These are phyloP conservation scores for Rutstroemia sp. DNA, from an alignment of 2,329 filamentous ascomycete genomes.

Conservation along the genomic window DNA sequence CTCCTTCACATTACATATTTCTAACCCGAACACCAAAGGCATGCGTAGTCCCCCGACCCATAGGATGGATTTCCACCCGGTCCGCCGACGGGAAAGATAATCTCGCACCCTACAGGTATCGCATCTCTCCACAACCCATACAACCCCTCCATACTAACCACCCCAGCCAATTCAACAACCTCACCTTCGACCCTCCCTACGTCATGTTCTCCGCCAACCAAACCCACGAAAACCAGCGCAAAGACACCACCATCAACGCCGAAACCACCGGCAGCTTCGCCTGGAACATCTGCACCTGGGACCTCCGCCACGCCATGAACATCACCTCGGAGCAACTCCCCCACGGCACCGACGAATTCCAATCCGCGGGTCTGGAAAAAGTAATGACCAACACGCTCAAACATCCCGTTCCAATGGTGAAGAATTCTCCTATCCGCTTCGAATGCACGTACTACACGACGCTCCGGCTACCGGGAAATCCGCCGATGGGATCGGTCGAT, in stretches of 20 bases:
- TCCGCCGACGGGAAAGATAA: constrained; percentile 42
- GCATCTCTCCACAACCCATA: not conserved
- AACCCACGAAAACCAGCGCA: constrained; percentile 37
- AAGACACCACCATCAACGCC: constrained; percentile 50
- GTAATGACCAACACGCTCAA: constrained; percentile 33
- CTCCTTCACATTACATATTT: not conserved
- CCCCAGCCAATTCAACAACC: constrained; percentile 50
- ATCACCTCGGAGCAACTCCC: constrained; percentile 43
- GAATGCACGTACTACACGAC: constrained; percentile 51
- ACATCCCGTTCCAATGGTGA: constrained; percentile 43
- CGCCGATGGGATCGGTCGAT: constrained; percentile 50
- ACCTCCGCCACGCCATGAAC: constrained; percentile 48
- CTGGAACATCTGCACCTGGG: constrained; percentile 53
- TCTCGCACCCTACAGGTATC: constrained; percentile 44
- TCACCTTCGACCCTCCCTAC: constrained; percentile 55
- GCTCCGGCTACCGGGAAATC: constrained; percentile 45
- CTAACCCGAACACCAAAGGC: constrained; percentile 29
- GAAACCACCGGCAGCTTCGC: constrained; percentile 48
- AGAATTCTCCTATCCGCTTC: constrained; percentile 47
- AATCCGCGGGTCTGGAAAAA: constrained; percentile 41
- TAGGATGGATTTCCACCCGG: constrained; percentile 55
- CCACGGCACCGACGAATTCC: constrained; percentile 47
- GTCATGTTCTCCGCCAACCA: constrained; percentile 56
- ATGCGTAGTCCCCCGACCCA: constrained; percentile 53
- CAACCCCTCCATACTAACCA: not conserved